Evolutionary conservation across 1,139 yeast species (phyloP), one percentile per base, ranked within the genome.

Genomic region (Pichia sp.): DNA sequence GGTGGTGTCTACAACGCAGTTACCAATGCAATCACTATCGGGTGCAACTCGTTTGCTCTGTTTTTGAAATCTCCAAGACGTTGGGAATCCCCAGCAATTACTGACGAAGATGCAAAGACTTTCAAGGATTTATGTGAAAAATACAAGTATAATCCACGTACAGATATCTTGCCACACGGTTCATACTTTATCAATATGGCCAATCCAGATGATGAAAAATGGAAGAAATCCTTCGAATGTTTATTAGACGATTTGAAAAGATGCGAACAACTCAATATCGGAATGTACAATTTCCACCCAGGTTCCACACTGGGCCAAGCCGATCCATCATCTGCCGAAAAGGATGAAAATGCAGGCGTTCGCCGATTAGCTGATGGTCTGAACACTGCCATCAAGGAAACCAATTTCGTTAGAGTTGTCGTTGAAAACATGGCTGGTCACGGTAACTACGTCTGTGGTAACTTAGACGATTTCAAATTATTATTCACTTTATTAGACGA

Each of bases 351-450:
- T 6, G 27, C 47, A 5, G 53, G 51, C 28, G 51, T 50, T 4
- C 46, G 48, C 7, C 36, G 51, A 14, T 71, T 93, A 54, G 97
- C 98, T 0, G 72, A 73, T 17, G 85, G 86, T 54, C 83, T 93
- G 56, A 93, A 94, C 64, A 73, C 69, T 38, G 97, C 96, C 7
- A 84, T 87, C 39, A 67, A 69, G 28, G 81, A 81, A 48, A 93
- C 99, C 0, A 59, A 67, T 6, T 84, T 81, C 61, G 98, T 93
- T 32, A 89, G 84, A 61, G 83, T 93, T 43, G 96, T 93, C 12
- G 75, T 94, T 49, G 99, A 93, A 63, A 93, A 93, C 62, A 93
- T 94, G 99, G 97, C 99, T 0, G 99, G 99, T 12, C 96, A 90
- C 57, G 96, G 96, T 8, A 85, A 87, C 53, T 74, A 91, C 51